Conservation (phyloP, 139 green algal genomes). For the Axilococcus clingmanii region DNA sequence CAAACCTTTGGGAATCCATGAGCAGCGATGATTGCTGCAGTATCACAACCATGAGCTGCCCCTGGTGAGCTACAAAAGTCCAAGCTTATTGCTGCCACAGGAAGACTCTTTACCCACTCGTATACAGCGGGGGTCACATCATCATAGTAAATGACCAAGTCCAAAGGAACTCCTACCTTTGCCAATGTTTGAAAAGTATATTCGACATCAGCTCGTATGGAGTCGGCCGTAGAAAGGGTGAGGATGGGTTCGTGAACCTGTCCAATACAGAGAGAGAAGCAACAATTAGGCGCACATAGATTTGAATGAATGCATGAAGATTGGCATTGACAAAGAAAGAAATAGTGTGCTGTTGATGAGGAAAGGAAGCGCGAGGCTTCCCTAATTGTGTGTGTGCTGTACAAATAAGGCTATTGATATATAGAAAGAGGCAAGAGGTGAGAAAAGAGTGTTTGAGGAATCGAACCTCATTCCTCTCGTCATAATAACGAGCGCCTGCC, state of each 20-base stretch:
- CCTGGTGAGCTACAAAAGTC: conserved; percentile 70
- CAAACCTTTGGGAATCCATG: conserved; percentile 41
- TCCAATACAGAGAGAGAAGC: no score
- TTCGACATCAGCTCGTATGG: conserved; percentile 28
- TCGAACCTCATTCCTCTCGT: no score
- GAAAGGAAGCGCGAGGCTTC: no score
- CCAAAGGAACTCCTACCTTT: conserved; percentile 39
- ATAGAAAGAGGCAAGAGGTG: no score
- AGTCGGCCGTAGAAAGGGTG: conserved; percentile 19
- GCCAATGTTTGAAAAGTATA: conserved; percentile 44
- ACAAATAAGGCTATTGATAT: no score
- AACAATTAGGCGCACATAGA: no score
- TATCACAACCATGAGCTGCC: conserved; percentile 36
- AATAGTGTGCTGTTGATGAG: no score
- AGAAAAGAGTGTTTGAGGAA: no score
- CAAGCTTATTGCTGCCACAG: conserved; percentile 54
- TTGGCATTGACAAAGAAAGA: no score
- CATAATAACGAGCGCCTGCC: no score
- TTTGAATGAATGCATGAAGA: no score
- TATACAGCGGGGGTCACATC: conserved; percentile 57
- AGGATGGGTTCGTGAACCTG: conserved; percentile 83
- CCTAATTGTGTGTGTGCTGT: no score
- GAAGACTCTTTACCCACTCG: conserved; percentile 56
- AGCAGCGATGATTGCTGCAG: conserved; percentile 44
- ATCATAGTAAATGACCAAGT: conserved; percentile 65